These are phyloP conservation scores for Saccharomycodes ludwigii DNA, from an alignment of 805 yeast genomes.

Conservation along the genomic window DNA sequence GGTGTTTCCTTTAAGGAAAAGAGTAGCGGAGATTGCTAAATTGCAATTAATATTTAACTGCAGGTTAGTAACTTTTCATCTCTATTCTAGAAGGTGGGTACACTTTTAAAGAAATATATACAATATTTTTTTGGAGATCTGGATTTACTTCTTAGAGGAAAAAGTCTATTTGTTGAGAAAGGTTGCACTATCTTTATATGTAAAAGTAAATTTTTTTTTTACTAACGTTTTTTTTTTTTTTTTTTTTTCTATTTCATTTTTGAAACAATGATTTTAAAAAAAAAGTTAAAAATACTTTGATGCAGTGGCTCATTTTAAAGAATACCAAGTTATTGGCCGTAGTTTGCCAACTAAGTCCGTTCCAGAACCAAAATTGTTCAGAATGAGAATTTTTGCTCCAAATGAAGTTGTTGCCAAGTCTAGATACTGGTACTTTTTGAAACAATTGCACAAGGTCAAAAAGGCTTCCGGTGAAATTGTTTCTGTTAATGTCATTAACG, in stretches of 20 bases:
- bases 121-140: too few relatives aligned
- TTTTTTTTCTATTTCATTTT: background rate
- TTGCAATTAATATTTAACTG: too few relatives aligned
- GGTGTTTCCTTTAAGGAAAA: too few relatives aligned
- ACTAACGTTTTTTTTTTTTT: slow-evolving; percentile 1
- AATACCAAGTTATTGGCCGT: slow-evolving; percentile 99
- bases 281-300: slow-evolving; percentile 6
- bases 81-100: too few relatives aligned
- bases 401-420: slow-evolving; percentile 99
- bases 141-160: too few relatives aligned
- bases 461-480: slow-evolving; percentile 99
- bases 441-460: slow-evolving; percentile 98
- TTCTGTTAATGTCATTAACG: slow-evolving; percentile 80
- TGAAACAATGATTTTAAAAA: background rate
- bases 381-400: slow-evolving; percentile 99
- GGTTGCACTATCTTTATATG: background rate
- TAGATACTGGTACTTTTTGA: slow-evolving; percentile 99
- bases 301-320: slow-evolving; percentile 90
- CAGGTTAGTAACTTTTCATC: too few relatives aligned
- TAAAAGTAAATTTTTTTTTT: slow-evolving; percentile 1
- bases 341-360: slow-evolving; percentile 98
- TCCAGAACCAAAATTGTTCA: slow-evolving; percentile 99
- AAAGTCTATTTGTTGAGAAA: background rate
- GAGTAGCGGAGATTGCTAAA: too few relatives aligned
- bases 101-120: too few relatives aligned